These are phyloP conservation scores for Monilinia laxa DNA, from an alignment of 2,329 filamentous ascomycete species.

Conservation along the genomic window DNA sequence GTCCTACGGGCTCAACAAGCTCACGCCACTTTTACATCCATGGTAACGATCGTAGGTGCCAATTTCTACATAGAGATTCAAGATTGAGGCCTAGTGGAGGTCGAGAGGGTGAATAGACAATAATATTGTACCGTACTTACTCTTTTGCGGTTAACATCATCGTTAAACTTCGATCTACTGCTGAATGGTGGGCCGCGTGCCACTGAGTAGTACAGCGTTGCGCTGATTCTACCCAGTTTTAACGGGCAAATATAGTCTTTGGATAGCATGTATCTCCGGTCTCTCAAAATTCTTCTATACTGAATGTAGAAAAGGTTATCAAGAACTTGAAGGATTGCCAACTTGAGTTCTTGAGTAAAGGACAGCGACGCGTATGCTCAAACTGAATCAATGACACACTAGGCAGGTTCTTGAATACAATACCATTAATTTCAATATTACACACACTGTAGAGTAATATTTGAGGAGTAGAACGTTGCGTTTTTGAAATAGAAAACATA, in stretches of 20 bases:
- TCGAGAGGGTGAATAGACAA: background rate
- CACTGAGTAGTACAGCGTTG: background rate
- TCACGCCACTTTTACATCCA: background rate
- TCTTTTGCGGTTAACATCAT: slow-evolving; percentile 5
- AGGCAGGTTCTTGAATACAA: background rate
- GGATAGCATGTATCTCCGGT: background rate
- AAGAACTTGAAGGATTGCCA: background rate
- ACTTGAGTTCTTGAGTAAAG: background rate
- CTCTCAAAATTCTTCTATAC: background rate
- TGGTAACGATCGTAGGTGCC: slow-evolving; percentile 2
- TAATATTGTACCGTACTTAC: slow-evolving; percentile 3
- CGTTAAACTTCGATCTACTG: background rate
- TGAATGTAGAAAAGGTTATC: background rate
- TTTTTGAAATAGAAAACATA: background rate
- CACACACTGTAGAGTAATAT: background rate
- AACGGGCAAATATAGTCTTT: background rate
- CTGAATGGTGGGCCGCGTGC: background rate
- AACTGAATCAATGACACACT: background rate
- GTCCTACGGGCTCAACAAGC: background rate
- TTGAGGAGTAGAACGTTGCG: background rate
- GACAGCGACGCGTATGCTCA: background rate
- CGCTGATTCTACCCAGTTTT: slow-evolving; percentile 5
- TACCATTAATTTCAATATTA: background rate
- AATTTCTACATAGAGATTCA: background rate
- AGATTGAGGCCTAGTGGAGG: background rate